Evolutionary conservation across 495 filamentous ascomycete species (phyloP).

Genomic region (Penicillium silybi): DNA sequence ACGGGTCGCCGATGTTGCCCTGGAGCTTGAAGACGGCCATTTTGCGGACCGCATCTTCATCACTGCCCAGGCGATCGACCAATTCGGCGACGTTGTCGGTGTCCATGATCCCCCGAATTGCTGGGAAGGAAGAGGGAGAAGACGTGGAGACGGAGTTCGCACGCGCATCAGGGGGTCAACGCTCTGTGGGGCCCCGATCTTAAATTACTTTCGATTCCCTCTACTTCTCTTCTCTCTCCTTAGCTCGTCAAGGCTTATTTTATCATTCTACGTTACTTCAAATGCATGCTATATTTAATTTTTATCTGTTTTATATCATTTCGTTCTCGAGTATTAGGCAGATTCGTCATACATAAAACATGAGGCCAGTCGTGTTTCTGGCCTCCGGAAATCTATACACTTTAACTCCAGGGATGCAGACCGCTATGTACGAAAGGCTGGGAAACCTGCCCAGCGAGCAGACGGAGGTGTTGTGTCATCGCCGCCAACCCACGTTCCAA

Average conservation of each 20-base stretch:
- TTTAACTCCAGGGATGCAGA: not conserved
- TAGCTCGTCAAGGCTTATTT: too few relatives aligned
- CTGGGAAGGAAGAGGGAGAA: not conserved
- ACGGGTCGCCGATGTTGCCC: conserved; percentile 86
- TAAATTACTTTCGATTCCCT: not conserved
- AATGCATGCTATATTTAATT: too few relatives aligned
- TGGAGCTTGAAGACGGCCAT: conserved; percentile 99
- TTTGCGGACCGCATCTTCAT: conserved; percentile 91
- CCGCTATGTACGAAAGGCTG: not conserved
- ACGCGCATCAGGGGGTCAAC: conserved; percentile 7
- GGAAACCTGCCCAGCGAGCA: conserved; percentile 1
- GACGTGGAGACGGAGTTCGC: conserved; percentile 4
- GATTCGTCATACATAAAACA: not conserved
- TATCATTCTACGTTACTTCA: too few relatives aligned
- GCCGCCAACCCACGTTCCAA: conserved; percentile 96
- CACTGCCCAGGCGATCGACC: conserved; percentile 63
- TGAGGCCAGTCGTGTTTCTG: not conserved
- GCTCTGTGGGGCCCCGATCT: conserved; percentile 11
- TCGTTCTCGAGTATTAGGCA: not conserved
- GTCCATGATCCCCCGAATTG: conserved; percentile 40
- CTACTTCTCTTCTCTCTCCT: too few relatives aligned
- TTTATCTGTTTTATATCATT: not conserved
- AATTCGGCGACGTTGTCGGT: conserved; percentile 60
- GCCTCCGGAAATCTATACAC: not conserved
- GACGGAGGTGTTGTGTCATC: conserved; percentile 45